Percentiles rank a stretch among this genome's conserved stretches.
These are phyloP conservation scores for Peterozyma toletana DNA, from an alignment of 805 yeast genomes.

Conservation along the genomic window DNA sequence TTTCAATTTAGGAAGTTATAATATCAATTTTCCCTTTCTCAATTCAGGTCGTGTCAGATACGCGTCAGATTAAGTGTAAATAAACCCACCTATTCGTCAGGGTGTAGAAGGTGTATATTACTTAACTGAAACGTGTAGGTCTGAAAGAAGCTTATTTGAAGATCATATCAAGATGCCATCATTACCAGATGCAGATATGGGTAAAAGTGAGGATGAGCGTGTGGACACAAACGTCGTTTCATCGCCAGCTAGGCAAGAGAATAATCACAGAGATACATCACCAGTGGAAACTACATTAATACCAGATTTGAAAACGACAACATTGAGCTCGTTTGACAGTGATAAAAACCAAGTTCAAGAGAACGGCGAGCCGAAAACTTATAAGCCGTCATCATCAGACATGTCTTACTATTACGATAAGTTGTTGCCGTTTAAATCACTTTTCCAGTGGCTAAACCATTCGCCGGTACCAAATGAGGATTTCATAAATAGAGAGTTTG, in stretches of 20 bases:
- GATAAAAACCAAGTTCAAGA: neutral
- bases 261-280: slow-evolving; percentile 3
- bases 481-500: slow-evolving; percentile 87
- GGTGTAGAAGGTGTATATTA: no score
- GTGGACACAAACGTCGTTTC: neutral
- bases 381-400: slow-evolving; percentile 44
- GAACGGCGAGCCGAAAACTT: slow-evolving; percentile 2
- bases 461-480: slow-evolving; percentile 68
- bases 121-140: no score
- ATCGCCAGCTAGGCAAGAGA: slow-evolving; percentile 1
- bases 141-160: no score
- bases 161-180: slow-evolving; percentile 5
- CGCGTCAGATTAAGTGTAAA: no score
- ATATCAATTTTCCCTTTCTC: no score
- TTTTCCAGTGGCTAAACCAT: slow-evolving; percentile 89
- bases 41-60: no score
- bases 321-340: neutral
- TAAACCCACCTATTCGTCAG: no score
- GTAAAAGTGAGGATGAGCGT: neutral
- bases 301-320: neutral
- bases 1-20: no score
- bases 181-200: slow-evolving; percentile 1
- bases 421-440: slow-evolving; percentile 65
- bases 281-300: slow-evolving; percentile 2
- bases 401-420: slow-evolving; percentile 67